Conservation (phyloP, 75 land plant genomes). For the Cryptomeria japonica region DNA sequence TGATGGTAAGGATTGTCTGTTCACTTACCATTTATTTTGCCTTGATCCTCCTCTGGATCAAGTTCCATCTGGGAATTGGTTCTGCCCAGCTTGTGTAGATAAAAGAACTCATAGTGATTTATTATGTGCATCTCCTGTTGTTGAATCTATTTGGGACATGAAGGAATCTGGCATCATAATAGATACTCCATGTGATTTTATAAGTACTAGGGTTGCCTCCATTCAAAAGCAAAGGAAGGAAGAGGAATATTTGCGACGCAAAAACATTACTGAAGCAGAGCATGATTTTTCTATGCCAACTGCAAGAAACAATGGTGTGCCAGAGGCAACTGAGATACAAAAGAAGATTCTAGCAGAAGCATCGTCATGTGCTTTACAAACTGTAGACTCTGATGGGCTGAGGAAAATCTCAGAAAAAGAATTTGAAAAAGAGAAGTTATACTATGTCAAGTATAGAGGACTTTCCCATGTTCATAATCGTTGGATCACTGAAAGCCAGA, state of each 20-base stretch:
- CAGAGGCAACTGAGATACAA: not conserved
- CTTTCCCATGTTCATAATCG: constrained; percentile 75
- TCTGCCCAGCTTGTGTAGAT: constrained; percentile 47
- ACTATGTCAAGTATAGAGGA: constrained; percentile 73
- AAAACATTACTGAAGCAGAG: not conserved
- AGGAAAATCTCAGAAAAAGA: not conserved
- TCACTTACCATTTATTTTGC: constrained; percentile 68
- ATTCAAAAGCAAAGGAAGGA: not conserved
- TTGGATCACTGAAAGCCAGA: constrained; percentile 60
- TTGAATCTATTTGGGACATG: constrained; percentile 70
- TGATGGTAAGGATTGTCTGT: constrained; percentile 65
- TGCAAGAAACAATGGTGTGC: not conserved
- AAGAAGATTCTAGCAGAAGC: not conserved
- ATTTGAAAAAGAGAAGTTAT: constrained; percentile 27
- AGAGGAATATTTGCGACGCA: not conserved
- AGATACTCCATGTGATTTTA: not conserved
- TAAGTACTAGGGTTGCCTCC: not conserved
- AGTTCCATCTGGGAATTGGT: constrained; percentile 61
- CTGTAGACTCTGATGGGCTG: not conserved
- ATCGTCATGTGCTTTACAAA: not conserved
- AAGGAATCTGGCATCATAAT: constrained; percentile 28
- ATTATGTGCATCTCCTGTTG: constrained; percentile 37
- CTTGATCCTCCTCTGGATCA: constrained; percentile 65
- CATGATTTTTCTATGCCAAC: not conserved
- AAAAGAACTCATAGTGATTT: constrained; percentile 48